Percentiles rank a stretch among this genome's conserved stretches.
phyloP scores from a whole-genome alignment of 2,329 filamentous ascomycete genomes.

The Colletotrichum tamarilloi region DNA sequence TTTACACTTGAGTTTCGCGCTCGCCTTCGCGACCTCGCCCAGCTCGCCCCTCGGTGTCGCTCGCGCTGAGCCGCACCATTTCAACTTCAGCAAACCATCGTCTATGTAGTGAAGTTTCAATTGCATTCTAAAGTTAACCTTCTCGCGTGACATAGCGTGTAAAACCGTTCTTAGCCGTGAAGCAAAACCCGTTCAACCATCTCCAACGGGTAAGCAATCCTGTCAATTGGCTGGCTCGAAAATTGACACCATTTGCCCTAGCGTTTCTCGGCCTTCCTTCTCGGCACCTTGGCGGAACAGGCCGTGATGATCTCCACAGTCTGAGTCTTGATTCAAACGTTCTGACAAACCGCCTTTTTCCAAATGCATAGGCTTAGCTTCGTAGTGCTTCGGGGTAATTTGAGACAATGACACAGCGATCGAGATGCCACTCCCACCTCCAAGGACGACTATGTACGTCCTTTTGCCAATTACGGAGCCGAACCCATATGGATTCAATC shows the following conservation, averaged over 20 bases:
- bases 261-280: neutral
- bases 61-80: neutral
- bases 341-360: neutral
- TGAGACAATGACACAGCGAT: neutral
- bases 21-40: neutral
- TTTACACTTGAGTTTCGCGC: neutral
- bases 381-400: neutral
- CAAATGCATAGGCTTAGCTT: neutral
- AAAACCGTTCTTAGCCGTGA: neutral
- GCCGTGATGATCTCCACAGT: neutral
- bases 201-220: neutral
- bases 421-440: neutral
- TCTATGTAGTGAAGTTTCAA: neutral
- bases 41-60: neutral
- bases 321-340: neutral
- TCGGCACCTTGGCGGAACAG: neutral
- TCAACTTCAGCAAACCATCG: neutral
- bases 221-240: neutral
- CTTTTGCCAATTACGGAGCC: neutral
- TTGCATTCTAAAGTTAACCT: neutral
- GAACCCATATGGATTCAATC: neutral
- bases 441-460: neutral
- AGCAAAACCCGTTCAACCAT: neutral
- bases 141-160: neutral
- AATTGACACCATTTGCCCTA: neutral